Base-by-base conservation (phyloP, 1,284 basidiomycete species). In the Sparassis latifolia region DNA sequence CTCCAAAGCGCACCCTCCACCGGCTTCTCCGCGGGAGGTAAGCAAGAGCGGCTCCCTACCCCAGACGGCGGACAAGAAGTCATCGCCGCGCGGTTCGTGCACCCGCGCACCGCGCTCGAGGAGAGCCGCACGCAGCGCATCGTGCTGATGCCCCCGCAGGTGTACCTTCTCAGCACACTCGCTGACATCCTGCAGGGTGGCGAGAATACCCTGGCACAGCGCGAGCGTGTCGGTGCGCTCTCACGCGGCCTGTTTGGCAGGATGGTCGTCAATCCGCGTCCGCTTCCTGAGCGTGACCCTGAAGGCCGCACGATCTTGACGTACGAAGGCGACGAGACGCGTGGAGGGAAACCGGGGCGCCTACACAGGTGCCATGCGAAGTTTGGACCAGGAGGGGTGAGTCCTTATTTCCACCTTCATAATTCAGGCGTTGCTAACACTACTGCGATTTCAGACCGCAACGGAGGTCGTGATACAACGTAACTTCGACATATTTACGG, bases 41-140 rank as follows among this genome's bases (percentile, higher is more conserved):
- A 76, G 58, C 70, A 78, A 55, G 78, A 82, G 50, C 73, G 72
- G 5, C 65, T 84, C 10, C 83, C 84, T 1, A 85, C 78, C 33
- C 76, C 80, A 67, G 84, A 87, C 62, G 82, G 81, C 48, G 80
- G 79, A 0, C 77, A 78, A 58, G 85, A 88, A 68, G 80, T 88
- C 53, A 70, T 85, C 49, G 74, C 76, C 33, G 78, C 83, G 1
- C 76, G 77, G 27, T 88, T 85, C 61, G 52, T 84, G 20, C 78
- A 77, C 57, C 82, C 82, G 0, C 58, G 55, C 5, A 66, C 65
- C 12, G 78, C 77, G 10, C 66, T 88, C 44, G 62, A 68, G 2
- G 78, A 81, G 59, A 80, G 77, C 61, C 63, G 62, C 33, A 66
- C 69, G 28, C 68, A 73, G 12, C 69, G 73, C 52, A 79, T 88